These are phyloP conservation scores for Azolla pinnata DNA, from an alignment of 75 land plant genomes.

Conservation along the genomic window DNA sequence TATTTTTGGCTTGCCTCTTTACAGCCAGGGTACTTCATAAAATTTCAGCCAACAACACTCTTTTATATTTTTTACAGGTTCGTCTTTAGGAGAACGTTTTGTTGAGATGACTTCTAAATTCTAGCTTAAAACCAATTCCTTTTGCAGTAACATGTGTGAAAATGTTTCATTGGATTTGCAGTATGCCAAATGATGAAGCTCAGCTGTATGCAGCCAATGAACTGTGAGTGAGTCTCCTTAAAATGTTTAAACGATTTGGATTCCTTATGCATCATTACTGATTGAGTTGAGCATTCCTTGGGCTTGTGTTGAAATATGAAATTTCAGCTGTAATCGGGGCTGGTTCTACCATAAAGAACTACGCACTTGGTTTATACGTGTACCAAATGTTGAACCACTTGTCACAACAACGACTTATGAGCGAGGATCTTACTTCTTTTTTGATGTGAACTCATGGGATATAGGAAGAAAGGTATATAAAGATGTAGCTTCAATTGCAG, in stretches of 20 bases:
- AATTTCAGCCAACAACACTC: slow-evolving; percentile 27
- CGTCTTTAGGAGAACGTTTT: no score
- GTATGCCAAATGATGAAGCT: slow-evolving; percentile 51
- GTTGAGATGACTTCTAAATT: no score
- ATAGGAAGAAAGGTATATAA: slow-evolving; percentile 29
- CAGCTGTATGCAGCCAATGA: slow-evolving; percentile 48
- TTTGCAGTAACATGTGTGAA: neutral
- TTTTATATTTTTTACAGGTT: slow-evolving; percentile 54
- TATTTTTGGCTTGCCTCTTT: no score
- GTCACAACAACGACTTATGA: slow-evolving; percentile 33
- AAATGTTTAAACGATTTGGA: no score
- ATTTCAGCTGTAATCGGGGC: slow-evolving; percentile 33
- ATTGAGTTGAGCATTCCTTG: no score
- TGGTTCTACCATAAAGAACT: slow-evolving; percentile 45
- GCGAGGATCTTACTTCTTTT: slow-evolving; percentile 35
- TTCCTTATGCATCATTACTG: no score
- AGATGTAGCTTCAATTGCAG: neutral
- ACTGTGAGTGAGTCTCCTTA: slow-evolving; percentile 35
- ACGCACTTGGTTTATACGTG: slow-evolving; percentile 24
- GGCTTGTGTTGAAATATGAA: no score
- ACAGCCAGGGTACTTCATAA: slow-evolving; percentile 38
- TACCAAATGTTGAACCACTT: slow-evolving; percentile 28
- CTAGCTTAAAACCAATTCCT: neutral
- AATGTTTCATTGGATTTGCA: slow-evolving; percentile 18
- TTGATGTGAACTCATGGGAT: slow-evolving; percentile 44